These are phyloP conservation scores for Dovyalis caffra DNA, from an alignment of 345 rosid genomes.

Conservation along the genomic window DNA sequence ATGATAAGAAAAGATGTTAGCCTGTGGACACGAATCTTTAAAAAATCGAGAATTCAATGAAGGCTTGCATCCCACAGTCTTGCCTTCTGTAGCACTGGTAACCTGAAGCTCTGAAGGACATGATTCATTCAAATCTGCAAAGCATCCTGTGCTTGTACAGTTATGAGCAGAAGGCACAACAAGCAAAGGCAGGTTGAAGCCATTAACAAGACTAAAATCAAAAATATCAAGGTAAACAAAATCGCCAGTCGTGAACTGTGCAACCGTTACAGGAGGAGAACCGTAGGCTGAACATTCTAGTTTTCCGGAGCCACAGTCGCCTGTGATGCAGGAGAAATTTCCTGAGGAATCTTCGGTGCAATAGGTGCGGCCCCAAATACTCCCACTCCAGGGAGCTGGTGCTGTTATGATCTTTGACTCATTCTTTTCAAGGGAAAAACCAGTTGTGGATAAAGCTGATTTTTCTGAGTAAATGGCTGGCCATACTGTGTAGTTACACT, in stretches of 20 bases:
- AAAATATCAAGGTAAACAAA: slow-evolving; percentile 65
- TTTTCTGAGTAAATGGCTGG: slow-evolving; percentile 74
- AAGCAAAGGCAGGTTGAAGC: slow-evolving; percentile 81
- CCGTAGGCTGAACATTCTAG: slow-evolving; percentile 72
- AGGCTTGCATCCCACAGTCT: slow-evolving; percentile 53
- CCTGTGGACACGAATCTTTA: too few species aligned
- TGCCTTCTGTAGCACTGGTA: slow-evolving; percentile 33
- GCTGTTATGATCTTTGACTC: slow-evolving; percentile 53
- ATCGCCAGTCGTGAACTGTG: slow-evolving; percentile 70
- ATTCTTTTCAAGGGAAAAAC: slow-evolving; percentile 68
- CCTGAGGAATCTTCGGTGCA: slow-evolving; percentile 64
- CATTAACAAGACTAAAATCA: slow-evolving; percentile 87
- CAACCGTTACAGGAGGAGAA: slow-evolving; percentile 77
- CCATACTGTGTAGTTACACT: slow-evolving; percentile 79
- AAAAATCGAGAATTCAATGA: neutral
- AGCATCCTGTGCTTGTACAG: slow-evolving; percentile 73
- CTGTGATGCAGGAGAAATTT: slow-evolving; percentile 71
- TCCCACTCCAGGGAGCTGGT: slow-evolving; percentile 83
- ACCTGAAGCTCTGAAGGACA: slow-evolving; percentile 84
- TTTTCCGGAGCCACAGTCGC: slow-evolving; percentile 76
- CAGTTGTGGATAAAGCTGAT: slow-evolving; percentile 68
- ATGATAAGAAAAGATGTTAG: too few species aligned
- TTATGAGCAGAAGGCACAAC: slow-evolving; percentile 64
- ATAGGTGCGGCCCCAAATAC: slow-evolving; percentile 83
- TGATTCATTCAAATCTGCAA: slow-evolving; percentile 61